Base-by-base conservation (phyloP, 305 asterid species). In the Solanum aculeatissimum region DNA sequence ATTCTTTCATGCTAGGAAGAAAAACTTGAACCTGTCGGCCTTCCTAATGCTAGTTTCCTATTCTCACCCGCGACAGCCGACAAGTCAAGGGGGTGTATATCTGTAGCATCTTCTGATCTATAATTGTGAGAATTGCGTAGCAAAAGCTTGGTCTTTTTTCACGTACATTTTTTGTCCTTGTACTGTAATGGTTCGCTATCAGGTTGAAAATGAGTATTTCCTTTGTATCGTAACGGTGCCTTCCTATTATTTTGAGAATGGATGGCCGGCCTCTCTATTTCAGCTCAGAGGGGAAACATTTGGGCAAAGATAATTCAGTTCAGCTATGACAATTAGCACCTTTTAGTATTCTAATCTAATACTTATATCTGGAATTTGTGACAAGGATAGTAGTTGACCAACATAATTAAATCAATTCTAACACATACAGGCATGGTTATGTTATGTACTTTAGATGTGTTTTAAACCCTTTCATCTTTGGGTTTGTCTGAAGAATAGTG, bases 1-100 rank as follows among this genome's bases (percentile, higher is more conserved):
- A 89, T 82, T 90, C 79, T 89, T 87, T 91, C 91, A 13, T 85
- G 69, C 74, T 91, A 89, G 90, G 78, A 57, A 86, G 83, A 65
- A 47, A 57, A 63, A 80, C 57, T 63, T 80, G 60, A 38, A 32
- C 38, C 19, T 38, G 9, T 27, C 58, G 68, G 55, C 83, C 40
- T 63, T 58, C 69, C 55, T 66, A 43, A 85, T 71, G 70, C 83
- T 68, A 80, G 47, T 83, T 65, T 14, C 54, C 4, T 53, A 75
- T 57, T 54, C 25, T 83, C 60, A 16, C 32, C 80, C 54, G 13
- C 53, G 38, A 71, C n/a, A n/a, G n/a, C n/a, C n/a, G n/a, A n/a
- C 15, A 40, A 62, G 82, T 75, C 63, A 75, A 42, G 72, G 72
- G 85, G 54, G 83, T 88, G 83, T 77, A 69, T 82, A 66, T 77